Base-by-base conservation (phyloP, 257 asterid species). In the Thymus mandschuricus region DNA sequence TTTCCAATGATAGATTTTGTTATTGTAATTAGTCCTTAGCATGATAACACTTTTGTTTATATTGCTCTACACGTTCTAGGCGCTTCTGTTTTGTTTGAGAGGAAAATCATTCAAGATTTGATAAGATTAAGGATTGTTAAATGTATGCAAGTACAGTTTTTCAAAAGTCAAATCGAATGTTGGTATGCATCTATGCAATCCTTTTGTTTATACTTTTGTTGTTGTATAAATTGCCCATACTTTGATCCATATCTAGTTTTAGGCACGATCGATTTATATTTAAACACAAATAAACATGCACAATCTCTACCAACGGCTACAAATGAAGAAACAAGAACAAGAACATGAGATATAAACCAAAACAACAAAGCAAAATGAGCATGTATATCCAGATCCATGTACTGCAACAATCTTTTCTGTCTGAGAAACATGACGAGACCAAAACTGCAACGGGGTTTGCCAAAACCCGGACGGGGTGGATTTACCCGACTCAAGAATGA, bases 361-460 rank as follows among this genome's bases (percentile, higher is more conserved):
- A 38, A 38, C 6, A 73, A 68, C 30, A 41, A 73, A 59, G 72
- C 33, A 50, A 73, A 71, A 21, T 62, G 58, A 41, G 79, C 69
- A 66, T 46, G 49, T 50, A 27, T 12, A 48, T 11, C 29, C 61
- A 56, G 62, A 30, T 34, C 64, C 61, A 45, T 64, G 9, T 40
- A 50, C 58, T 72, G 61, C 69, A 68, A 71, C 69, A 76, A 80
- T 70, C 69, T 68, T 57, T 67, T 15, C 31, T 51, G 15, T 13
- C 69, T 60, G 46, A 13, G 75, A 75, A 45, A 65, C 69, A 73
- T 55, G 68, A 84, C 75, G 33, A 58, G 83, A 81, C 78, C 90
- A 87, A 87, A 87, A 85, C 90, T 87, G 86, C 4, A 60, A 82
- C 75, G 68, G 79, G 78, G 43, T 70, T 68, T 72, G 81, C 75